Base-by-base conservation (phyloP, 305 asterid genomes). In the Plantago coronopus region DNA sequence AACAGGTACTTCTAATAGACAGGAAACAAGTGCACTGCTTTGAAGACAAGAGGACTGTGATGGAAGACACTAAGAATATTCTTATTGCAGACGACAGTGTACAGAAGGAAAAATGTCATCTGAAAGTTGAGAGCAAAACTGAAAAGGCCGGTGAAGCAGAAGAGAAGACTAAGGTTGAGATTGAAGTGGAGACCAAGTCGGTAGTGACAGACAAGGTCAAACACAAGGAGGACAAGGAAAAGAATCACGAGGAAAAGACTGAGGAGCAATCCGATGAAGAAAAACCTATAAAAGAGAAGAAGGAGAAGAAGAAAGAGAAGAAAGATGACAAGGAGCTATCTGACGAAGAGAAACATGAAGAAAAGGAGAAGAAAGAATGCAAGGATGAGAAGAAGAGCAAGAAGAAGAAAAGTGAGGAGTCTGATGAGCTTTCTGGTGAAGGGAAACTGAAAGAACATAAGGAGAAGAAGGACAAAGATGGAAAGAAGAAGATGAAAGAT, bases 61-160 rank as follows among this genome's bases (percentile, higher is more conserved):
- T 84, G 86, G 85, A 71, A 63, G 80, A 67, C 25, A 73, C 68
- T 14, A 68, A 42, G 7, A 57, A 57, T 27, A 31, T 67, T 42
- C 55, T 31, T 66, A 62, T 53, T 14, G 56, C 65, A 50, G 83
- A 66, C 59, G 79, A 68, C 69, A 66, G 61, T 27, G 34, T 57
- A 72, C 91, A 69, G 64, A 80, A 88, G 79, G 86, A 81, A 65
- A 76, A 85, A 17, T 51, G 63, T 37, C 81, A 83, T 63, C 18
- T 76, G 20, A 72, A 82, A 72, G 73, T 65, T 17, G 80, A 80
- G 74, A 72, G 53, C 45, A 69, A 72, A 61, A 61, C 60, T 8
- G 76, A 69, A 40, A 75, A 65, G 63, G 45, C 71, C 8, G 74
- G 74, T 15, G 81, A 72, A 68, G 68, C 58, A n/a, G 71, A 76